Evolutionary conservation across 805 yeast genomes (phyloP).

Genomic region (Kluyveromyces siamensis): DNA sequence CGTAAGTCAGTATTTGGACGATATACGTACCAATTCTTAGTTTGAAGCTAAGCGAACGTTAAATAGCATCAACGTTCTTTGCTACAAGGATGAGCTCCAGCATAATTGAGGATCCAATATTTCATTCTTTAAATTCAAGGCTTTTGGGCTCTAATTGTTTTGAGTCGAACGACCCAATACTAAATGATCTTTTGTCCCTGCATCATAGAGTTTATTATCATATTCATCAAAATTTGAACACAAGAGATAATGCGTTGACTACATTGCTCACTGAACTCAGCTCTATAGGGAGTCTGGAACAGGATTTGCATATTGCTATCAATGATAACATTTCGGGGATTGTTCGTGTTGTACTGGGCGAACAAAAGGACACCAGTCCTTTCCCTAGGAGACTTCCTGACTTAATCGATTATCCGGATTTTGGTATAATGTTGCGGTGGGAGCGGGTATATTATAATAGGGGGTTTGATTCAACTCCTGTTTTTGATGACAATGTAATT

Average conservation of each 20-base stretch:
- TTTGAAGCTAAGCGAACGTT: neutral
- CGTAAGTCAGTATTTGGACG: neutral
- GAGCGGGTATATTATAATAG: neutral
- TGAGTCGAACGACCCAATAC: slow-evolving; percentile 10
- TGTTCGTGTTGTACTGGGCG: neutral
- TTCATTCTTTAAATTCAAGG: slow-evolving; percentile 16
- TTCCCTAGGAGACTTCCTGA: neutral
- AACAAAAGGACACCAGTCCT: neutral
- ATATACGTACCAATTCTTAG: neutral
- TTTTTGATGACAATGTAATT: neutral
- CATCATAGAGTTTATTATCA: slow-evolving; percentile 25
- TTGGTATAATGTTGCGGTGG: neutral
- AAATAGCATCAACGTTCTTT: neutral
- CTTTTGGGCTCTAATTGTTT: slow-evolving; percentile 20
- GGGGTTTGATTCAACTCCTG: neutral
- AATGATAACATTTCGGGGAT: neutral
- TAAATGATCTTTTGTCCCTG: slow-evolving; percentile 18
- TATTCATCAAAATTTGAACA: slow-evolving; percentile 10
- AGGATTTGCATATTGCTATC: neutral
- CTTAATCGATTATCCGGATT: neutral
- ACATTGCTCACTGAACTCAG: neutral
- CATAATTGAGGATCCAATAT: slow-evolving; percentile 4
- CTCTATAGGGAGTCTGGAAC: neutral
- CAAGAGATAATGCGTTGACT: neutral
- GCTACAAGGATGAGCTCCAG: neutral